Evolutionary conservation across 139 green algal species (phyloP).

Genomic region (Micractinium sp.): DNA sequence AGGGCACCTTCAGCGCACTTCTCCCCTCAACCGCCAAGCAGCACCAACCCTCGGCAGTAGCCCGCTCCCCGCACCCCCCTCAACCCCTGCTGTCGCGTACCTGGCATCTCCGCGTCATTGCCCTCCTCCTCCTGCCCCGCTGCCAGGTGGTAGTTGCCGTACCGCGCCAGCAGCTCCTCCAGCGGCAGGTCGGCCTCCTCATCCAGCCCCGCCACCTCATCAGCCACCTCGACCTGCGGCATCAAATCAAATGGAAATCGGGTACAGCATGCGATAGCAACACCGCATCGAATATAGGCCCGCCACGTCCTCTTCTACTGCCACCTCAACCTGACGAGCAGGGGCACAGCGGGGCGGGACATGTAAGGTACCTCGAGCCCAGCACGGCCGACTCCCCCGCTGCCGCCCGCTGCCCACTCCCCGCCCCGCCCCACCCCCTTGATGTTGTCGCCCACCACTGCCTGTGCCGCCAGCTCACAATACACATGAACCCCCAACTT

Average conservation of each 20-base stretch:
- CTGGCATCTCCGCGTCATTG: neutral
- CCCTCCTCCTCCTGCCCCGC: slow-evolving; percentile 26
- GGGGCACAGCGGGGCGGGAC: neutral
- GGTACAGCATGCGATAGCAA: no score
- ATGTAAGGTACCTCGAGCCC: neutral
- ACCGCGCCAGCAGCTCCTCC: slow-evolving; percentile 84
- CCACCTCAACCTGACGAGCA: slow-evolving; percentile 9
- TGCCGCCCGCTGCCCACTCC: no score
- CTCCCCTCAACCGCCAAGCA: neutral
- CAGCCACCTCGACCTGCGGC: slow-evolving; percentile 33
- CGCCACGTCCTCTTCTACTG: no score
- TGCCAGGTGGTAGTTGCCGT: slow-evolving; percentile 53
- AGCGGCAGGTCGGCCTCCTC: slow-evolving; percentile 87
- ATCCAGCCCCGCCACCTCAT: slow-evolving; percentile 79
- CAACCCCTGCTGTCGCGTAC: neutral
- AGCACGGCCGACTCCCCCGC: no score
- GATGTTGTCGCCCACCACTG: no score
- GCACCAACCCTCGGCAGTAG: neutral
- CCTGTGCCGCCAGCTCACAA: no score
- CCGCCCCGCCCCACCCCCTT: neutral
- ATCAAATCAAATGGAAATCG: neutral
- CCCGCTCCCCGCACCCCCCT: neutral
- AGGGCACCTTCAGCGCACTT: no score
- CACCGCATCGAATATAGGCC: no score
- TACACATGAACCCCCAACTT: no score